A percentile compares a stretch with the other conserved stretches of the same genome.
Evolutionary conservation across 1,284 basidiomycete genomes (phyloP).

Genomic region (Ganoderma leucocontextum): DNA sequence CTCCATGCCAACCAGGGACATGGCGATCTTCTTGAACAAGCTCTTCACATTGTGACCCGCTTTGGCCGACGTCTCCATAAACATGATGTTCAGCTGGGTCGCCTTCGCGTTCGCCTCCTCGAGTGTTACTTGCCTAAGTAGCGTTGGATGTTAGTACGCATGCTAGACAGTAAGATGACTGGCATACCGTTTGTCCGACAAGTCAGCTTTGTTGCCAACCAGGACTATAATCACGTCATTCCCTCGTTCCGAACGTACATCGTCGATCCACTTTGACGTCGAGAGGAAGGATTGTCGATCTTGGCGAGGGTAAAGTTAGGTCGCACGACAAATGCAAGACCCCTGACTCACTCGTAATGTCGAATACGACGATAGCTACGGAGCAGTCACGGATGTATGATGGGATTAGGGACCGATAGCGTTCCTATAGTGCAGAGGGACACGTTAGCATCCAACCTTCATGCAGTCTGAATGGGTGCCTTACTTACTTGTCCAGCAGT

Average conservation of each 20-base stretch:
- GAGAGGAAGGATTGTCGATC: slow-evolving; percentile 97
- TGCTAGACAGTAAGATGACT: not conserved
- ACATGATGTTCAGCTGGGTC: slow-evolving; percentile 96
- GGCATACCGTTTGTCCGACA: slow-evolving; percentile 89
- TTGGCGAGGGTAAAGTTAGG: slow-evolving; percentile 42
- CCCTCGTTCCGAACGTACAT: slow-evolving; percentile 96
- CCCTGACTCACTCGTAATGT: slow-evolving; percentile 89
- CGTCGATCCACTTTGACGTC: slow-evolving; percentile 99
- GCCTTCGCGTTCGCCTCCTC: slow-evolving; percentile 96
- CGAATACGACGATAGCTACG: slow-evolving; percentile 98
- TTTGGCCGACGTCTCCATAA: slow-evolving; percentile 99
- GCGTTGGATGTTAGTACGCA: not conserved
- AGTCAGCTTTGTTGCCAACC: slow-evolving; percentile 99
- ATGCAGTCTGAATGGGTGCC: not conserved
- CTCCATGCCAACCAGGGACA: slow-evolving; percentile 97
- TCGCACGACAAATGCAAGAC: not conserved
- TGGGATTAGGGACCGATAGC: slow-evolving; percentile 97
- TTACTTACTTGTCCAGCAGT: slow-evolving; percentile 90
- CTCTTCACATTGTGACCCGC: slow-evolving; percentile 99
- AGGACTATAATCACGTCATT: slow-evolving; percentile 99
- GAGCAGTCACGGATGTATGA: slow-evolving; percentile 99
- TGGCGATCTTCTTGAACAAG: slow-evolving; percentile 98
- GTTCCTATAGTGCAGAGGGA: slow-evolving; percentile 67
- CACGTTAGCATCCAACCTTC: slow-evolving; percentile 3
- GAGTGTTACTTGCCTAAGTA: slow-evolving; percentile 91